Evolutionary conservation across 2,329 filamentous ascomycete species (phyloP).

Genomic region (Fusarium drepaniforme): DNA sequence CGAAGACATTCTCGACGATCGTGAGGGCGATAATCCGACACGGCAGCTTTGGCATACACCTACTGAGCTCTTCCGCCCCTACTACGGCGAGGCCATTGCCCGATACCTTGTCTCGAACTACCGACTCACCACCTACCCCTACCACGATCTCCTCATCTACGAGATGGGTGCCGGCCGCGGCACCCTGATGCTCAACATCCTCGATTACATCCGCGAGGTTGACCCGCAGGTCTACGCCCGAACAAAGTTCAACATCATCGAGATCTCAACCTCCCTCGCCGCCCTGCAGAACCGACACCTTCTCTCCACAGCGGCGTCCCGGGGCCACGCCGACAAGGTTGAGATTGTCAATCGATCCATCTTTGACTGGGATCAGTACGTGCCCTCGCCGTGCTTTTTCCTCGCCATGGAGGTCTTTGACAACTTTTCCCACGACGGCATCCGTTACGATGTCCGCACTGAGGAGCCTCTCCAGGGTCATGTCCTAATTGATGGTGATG

Average conservation of each 20-base stretch:
- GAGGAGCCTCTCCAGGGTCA: slow-evolving; percentile 88
- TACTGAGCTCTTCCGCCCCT: slow-evolving; percentile 95
- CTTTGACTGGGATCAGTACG: slow-evolving; percentile 91
- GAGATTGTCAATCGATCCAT: slow-evolving; percentile 96
- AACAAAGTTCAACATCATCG: slow-evolving; percentile 95
- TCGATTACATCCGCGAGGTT: slow-evolving; percentile 92
- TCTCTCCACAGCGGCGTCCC: slow-evolving; percentile 71
- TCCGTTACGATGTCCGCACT: slow-evolving; percentile 89
- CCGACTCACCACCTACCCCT: slow-evolving; percentile 92
- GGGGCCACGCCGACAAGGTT: slow-evolving; percentile 86
- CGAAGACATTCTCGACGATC: slow-evolving; percentile 85
- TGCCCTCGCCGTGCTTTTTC: slow-evolving; percentile 97
- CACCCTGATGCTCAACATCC: slow-evolving; percentile 97
- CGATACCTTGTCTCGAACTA: slow-evolving; percentile 97
- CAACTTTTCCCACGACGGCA: slow-evolving; percentile 95
- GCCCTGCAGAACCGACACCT: slow-evolving; percentile 81
- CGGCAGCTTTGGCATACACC: slow-evolving; percentile 98
- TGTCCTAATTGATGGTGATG: slow-evolving; percentile 85
- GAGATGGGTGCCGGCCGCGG: slow-evolving; percentile 98
- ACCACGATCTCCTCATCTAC: slow-evolving; percentile 97
- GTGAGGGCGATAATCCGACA: slow-evolving; percentile 73
- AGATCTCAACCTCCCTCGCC: slow-evolving; percentile 89
- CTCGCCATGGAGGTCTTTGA: slow-evolving; percentile 98
- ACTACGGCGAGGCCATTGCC: slow-evolving; percentile 97
- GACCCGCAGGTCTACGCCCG: slow-evolving; percentile 94